Conservation (phyloP, 345 rosid species). For the Clausena lansium region DNA sequence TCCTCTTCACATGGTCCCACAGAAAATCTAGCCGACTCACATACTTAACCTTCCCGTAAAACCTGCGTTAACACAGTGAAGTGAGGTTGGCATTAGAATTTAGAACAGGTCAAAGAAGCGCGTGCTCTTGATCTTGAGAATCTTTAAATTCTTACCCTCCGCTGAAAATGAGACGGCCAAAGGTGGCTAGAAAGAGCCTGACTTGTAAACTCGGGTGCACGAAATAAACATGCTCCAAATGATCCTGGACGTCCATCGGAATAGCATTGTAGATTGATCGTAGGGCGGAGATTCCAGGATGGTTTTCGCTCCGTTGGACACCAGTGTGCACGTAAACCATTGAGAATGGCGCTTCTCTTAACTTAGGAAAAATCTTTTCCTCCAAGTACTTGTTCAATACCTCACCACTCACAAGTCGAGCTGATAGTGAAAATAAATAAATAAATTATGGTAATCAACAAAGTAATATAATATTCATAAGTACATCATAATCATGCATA, state of each 20-base stretch:
- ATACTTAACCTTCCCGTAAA: slow-evolving; percentile 52
- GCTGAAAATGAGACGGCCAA: slow-evolving; percentile 54
- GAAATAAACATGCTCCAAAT: slow-evolving; percentile 47
- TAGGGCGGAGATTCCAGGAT: slow-evolving; percentile 52
- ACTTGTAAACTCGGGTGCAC: slow-evolving; percentile 55
- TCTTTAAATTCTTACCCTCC: slow-evolving; percentile 44
- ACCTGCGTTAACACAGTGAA: slow-evolving; percentile 26
- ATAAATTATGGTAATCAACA: neutral
- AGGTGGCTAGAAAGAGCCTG: slow-evolving; percentile 62
- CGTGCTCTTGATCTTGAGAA: neutral
- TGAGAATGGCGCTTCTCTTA: slow-evolving; percentile 40
- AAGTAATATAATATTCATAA: too few relatives aligned
- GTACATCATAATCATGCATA: too few relatives aligned
- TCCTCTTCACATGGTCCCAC: slow-evolving; percentile 64
- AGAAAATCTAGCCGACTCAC: slow-evolving; percentile 54
- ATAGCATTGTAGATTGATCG: slow-evolving; percentile 47
- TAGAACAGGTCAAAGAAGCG: too few relatives aligned
- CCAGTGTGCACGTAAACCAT: slow-evolving; percentile 56
- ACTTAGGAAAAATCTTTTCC: slow-evolving; percentile 37
- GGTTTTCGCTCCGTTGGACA: slow-evolving; percentile 45
- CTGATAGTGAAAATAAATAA: slow-evolving; percentile 16
- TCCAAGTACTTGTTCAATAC: slow-evolving; percentile 49
- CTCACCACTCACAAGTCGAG: slow-evolving; percentile 36
- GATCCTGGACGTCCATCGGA: slow-evolving; percentile 36
- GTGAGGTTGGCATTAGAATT: neutral